A percentile compares a stretch with the other conserved stretches of the same genome.
Conservation (phyloP, 176 grass and related monocot species). For the Bothriochloa decipiens region DNA sequence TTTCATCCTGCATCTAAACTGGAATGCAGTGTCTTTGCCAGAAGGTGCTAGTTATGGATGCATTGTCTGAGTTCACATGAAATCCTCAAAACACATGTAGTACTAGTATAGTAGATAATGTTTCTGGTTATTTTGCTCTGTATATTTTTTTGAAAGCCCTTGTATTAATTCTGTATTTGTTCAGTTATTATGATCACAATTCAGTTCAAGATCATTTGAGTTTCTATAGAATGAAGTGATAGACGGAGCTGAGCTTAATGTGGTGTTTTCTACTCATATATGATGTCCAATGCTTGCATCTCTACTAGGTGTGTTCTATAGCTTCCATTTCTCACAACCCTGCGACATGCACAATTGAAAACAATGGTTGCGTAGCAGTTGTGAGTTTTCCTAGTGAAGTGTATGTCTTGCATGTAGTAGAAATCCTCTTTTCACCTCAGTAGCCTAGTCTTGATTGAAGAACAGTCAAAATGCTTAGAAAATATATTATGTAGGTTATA, state of each 20-base stretch:
- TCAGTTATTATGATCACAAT: background rate
- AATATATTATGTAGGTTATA: background rate
- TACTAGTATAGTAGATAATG: background rate
- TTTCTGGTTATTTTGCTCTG: background rate
- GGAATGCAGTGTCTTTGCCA: background rate
- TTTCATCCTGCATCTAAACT: background rate
- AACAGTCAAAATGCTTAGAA: background rate
- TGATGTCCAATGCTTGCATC: slow-evolving; percentile 18
- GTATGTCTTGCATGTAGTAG: background rate
- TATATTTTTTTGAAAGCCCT: background rate
- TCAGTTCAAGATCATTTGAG: slow-evolving; percentile 13
- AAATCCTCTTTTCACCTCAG: background rate
- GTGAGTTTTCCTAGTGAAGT: background rate
- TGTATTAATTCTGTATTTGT: background rate
- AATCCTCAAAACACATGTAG: background rate
- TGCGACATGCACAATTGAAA: background rate
- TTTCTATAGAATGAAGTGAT: slow-evolving; percentile 2
- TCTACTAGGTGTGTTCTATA: background rate
- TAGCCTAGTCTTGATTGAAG: background rate
- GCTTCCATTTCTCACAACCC: background rate
- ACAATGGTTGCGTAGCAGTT: background rate
- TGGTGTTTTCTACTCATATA: slow-evolving; percentile 2
- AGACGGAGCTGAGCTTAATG: slow-evolving; percentile 25
- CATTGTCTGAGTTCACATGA: slow-evolving; percentile 14
- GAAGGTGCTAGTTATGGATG: background rate